Evolutionary conservation across 768 basidiomycete genomes (phyloP).

Genomic region (Podaxis sp.): DNA sequence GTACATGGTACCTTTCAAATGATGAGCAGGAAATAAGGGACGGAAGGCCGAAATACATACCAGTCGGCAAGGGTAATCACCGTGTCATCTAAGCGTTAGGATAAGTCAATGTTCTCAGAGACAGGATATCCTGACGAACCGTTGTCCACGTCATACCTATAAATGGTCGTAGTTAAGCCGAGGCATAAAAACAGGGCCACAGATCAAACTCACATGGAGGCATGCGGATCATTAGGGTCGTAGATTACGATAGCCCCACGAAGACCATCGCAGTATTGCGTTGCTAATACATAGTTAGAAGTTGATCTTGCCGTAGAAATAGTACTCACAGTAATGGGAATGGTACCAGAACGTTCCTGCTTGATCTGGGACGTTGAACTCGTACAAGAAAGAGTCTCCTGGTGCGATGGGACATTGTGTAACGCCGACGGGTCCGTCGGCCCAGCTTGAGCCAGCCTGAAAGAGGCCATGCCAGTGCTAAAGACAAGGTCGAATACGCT

Average conservation of each 20-base stretch:
- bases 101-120: neutral
- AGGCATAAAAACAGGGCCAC: neutral
- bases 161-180: neutral
- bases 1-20: slow-evolving; percentile 27
- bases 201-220: neutral
- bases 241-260: slow-evolving; percentile 48
- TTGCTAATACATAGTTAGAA: slow-evolving; percentile 25
- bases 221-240: slow-evolving; percentile 36
- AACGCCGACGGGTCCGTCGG: slow-evolving; percentile 39
- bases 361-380: slow-evolving; percentile 32
- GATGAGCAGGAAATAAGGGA: neutral
- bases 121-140: slow-evolving; percentile 25
- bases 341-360: slow-evolving; percentile 47
- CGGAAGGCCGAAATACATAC: slow-evolving; percentile 20
- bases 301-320: slow-evolving; percentile 18
- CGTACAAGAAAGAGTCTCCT: slow-evolving; percentile 38
- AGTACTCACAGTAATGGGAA: slow-evolving; percentile 29
- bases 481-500: neutral
- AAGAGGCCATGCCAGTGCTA: slow-evolving; percentile 49
- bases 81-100: slow-evolving; percentile 31
- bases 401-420: slow-evolving; percentile 42
- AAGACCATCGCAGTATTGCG: slow-evolving; percentile 58
- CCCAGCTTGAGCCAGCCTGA: slow-evolving; percentile 34
- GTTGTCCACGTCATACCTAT: slow-evolving; percentile 38
- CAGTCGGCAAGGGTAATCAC: slow-evolving; percentile 49